Conservation (phyloP, 768 basidiomycete genomes). For the Panus rudis region DNA sequence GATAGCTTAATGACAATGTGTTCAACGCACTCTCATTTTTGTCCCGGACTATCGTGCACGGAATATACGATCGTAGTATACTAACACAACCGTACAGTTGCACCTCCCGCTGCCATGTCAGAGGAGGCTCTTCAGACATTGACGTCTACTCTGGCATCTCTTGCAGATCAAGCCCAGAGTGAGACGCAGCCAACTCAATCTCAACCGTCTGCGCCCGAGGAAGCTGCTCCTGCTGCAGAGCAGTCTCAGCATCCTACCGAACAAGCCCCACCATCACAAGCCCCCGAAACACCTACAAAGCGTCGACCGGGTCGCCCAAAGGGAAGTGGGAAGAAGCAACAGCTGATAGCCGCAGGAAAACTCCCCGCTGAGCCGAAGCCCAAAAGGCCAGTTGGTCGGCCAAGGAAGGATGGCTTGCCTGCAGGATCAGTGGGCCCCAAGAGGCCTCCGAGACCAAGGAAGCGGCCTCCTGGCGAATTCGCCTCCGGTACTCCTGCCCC, state of each 20-base stretch:
- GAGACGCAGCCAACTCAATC: too few relatives aligned
- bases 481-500: slow-evolving; percentile 11
- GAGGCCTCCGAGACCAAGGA: slow-evolving; percentile 33
- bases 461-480: slow-evolving; percentile 29
- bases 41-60: too few relatives aligned
- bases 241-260: neutral
- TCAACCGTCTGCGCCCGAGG: too few relatives aligned
- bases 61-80: too few relatives aligned
- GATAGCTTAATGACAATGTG: too few relatives aligned
- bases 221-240: too few relatives aligned
- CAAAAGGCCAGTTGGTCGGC: slow-evolving; percentile 75
- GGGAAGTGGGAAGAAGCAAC: slow-evolving; percentile 65
- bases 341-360: slow-evolving; percentile 26
- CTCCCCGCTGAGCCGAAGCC: slow-evolving; percentile 41
- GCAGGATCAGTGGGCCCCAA: slow-evolving; percentile 58
- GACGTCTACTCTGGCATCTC: neutral
- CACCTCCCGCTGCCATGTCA: neutral
- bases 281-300: slow-evolving; percentile 37
- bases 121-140: neutral
- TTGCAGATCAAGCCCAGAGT: neutral
- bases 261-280: neutral
- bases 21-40: too few relatives aligned
- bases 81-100: too few relatives aligned
- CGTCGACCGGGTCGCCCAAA: slow-evolving; percentile 73
- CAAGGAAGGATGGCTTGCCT: slow-evolving; percentile 75